Base-by-base conservation (phyloP, 2,329 filamentous ascomycete genomes). In the Sodiomyces alkalinus region DNA sequence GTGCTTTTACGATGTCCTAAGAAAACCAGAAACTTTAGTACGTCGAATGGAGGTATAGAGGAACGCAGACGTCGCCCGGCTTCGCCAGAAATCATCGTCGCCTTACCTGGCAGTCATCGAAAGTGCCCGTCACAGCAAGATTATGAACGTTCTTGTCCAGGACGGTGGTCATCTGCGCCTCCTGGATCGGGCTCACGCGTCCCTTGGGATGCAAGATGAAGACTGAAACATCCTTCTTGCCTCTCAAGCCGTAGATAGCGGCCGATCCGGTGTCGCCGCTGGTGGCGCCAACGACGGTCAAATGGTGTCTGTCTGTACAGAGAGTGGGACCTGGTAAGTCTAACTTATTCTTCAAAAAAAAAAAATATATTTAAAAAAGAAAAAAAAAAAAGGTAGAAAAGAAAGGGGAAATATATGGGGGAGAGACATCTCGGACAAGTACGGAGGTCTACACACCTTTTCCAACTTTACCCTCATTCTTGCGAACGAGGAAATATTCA, bases 141-240 rank as follows among this genome's bases (percentile, higher is more conserved):
- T 92, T 93, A 64, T 94, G 83, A 19, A 96, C 86, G 48, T 96
- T 96, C 33, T 68, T 58, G 50, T 96, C 90, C 22, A 83, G 61
- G 17, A 90, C 80, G 0, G 87, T 94, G 1, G 86, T 94, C 90
- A 96, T 96, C 58, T 96, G 90, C 4, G 81, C 80, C 54, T 96
- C 83, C 53, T 96, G 90, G 32, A 96, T 80, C 10, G 85, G 81
- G 49, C 78, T 85, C 37, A 96, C 79, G 40, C 83, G 80, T 36
- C 85, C 87, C 53, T 90, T 81, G 16, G 90, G 90, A 52, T 87
- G 79, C 44, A 96, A 68, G 48, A 98, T 96, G 59, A 92, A 90
- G 29, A 96, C 81, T 0, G 83, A 92, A 11, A 94, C 81, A 63
- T 98, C 90, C 57, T 92, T 86, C 72, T 96, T 96, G 30, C 86